Base-by-base conservation (phyloP, 176 grass and related monocot genomes). In the Elaeis guineensis region DNA sequence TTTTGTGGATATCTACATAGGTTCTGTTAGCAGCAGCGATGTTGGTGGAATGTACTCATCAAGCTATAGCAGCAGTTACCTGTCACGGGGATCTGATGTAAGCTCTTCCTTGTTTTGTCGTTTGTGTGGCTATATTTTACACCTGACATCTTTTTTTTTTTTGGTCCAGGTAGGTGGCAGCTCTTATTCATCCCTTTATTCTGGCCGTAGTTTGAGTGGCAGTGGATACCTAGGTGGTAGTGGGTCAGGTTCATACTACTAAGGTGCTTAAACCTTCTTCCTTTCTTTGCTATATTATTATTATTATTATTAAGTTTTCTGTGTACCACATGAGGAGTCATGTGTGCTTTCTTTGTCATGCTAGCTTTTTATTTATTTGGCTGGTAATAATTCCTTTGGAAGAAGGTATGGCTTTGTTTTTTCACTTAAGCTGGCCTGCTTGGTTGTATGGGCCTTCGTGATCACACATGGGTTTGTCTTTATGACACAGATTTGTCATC, bases 31-130 rank as follows among this genome's bases (percentile, higher is more conserved):
- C 20, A 39, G 55, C 65, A 74, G 55, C 78, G 84, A 84, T 68
- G 51, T 70, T 72, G 77, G 75, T 76, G 86, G 79, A 48, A 61
- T 80, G 72, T 90, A 90, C 79, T 70, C 77, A 44, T 83, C 86
- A 53, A 79, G 66, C 75, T 90, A 67, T 28, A 75, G 55, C 72
- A 48, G 53, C 17, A 73, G 75, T 66, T 86, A 91, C 57, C 17
- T 75, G 65, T 69, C 80, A 77, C 87, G 81, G 73, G 82, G 93
- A 78, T 91, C 84, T 70, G 78, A 97, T 63, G 93, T 97, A 71
- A 85, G 87, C 74, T 51, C 62, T 63, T 21, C 26, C 59, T 62
- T 75, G 30, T 54, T 32, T 77, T 74, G 28, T 16, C 6, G 11
- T 29, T 78, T 49, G 6, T 17, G 19, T 14, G 19, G 44, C 51